Evolutionary conservation across 129 eudicot species (phyloP), one percentile per base, ranked within the genome.

Genomic region (Scalesia atractyloides): DNA sequence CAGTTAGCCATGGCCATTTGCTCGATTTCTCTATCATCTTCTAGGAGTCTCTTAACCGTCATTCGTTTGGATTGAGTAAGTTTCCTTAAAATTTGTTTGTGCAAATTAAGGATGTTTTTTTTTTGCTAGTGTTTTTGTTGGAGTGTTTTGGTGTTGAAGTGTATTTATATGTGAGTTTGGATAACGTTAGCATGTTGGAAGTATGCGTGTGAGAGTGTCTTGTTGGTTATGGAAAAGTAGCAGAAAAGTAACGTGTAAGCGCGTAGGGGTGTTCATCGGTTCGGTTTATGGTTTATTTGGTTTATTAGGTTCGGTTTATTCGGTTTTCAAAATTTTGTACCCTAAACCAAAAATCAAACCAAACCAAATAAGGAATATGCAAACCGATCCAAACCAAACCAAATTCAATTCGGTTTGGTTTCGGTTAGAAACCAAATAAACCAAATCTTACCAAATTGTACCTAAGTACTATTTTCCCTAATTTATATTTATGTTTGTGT

Each of bases 1-100:
- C 86, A 84, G 74, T 87, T 87, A 8, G 88, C 89, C 86, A 81
- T 79, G 39, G 85, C 88, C 52, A 82, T 48, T 1, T 63, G 24
- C 39, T 86, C 92, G 37, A 86, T 72, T 22, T 84, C 79, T 0
- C 79, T 70, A 41, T 79, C 86, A 15, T 72, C 68, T 2, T 70
- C 78, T 44, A 61, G 70, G n/a, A 4, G 13, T 69, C 87, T 80
- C 63, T 79, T 85, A 17, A 85, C 68, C 3, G 82, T 78, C 83
- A 78, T 78, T 78, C 78, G 74, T 78, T 9, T 36, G 53, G 49
- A 9, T 66, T 6, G 8, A 8, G 22, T 9, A 5, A 39, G 44
- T 30, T 46, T 33, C 24, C 0, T 33, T 33, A 51, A 22, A 7
- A 16, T 57, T 14, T 60, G 46, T 43, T 43, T 24, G 9, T 78